Conservation (phyloP, 1,139 yeast species). For the Scheffersomyces titani region DNA sequence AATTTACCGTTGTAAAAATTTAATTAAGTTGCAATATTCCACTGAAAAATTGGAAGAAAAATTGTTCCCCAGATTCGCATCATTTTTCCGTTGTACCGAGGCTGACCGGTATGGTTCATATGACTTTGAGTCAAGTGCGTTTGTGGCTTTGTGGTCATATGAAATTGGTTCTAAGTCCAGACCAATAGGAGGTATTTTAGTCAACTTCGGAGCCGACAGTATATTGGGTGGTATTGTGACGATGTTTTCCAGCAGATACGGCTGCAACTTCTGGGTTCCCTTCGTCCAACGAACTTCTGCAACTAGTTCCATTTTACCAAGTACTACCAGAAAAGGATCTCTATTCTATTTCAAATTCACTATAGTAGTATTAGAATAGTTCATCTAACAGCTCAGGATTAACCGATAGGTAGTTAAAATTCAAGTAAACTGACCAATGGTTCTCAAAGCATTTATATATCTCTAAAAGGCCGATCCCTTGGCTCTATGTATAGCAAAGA, state of each 20-base stretch:
- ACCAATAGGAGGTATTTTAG: neutral
- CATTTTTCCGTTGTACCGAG: neutral
- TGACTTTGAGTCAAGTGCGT: neutral
- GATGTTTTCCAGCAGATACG: neutral
- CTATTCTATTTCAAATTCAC: neutral
- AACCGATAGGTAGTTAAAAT: neutral
- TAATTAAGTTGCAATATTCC: neutral
- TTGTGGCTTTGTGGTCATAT: neutral
- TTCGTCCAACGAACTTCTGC: neutral
- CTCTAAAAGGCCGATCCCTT: constrained; percentile 2
- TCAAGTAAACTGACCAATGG: constrained; percentile 1
- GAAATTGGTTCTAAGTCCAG: neutral
- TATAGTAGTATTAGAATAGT: neutral
- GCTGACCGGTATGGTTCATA: neutral
- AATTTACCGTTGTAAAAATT: too few species aligned
- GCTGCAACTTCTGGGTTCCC: neutral
- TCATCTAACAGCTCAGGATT: neutral
- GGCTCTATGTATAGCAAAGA: constrained; percentile 16
- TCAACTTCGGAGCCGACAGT: neutral
- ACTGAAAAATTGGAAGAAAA: neutral
- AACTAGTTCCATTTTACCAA: neutral
- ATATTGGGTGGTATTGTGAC: neutral
- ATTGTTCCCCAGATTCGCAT: neutral
- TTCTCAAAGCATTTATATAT: neutral
- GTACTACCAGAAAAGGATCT: neutral